Evolutionary conservation across 2,329 filamentous ascomycete genomes (phyloP).

Genomic region (Penicillium digitatum): DNA sequence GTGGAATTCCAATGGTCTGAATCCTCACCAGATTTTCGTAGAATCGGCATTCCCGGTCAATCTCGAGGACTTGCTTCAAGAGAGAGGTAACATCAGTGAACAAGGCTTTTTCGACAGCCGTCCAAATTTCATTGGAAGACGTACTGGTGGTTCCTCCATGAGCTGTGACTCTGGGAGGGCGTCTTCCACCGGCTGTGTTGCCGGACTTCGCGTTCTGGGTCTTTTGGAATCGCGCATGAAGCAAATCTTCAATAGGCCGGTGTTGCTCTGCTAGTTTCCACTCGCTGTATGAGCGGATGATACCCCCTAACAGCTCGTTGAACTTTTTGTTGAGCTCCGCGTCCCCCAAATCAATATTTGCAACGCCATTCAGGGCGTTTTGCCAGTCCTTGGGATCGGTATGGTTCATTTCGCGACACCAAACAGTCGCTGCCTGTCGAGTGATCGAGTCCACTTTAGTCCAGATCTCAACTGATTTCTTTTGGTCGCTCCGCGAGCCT

Average conservation of each 20-base stretch:
- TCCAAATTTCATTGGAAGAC: not conserved
- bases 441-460: not conserved
- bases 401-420: not conserved
- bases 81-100: slow-evolving; percentile 14
- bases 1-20: slow-evolving; percentile 11
- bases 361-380: not conserved
- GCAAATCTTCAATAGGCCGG: not conserved
- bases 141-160: not conserved
- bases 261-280: not conserved
- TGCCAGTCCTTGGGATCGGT: not conserved
- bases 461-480: not conserved
- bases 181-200: not conserved
- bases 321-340: not conserved
- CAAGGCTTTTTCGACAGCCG: not conserved
- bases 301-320: not conserved
- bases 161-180: not conserved
- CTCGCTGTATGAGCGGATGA: not conserved
- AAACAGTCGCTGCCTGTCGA: not conserved
- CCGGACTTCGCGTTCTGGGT: not conserved
- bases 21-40: slow-evolving; percentile 19
- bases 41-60: slow-evolving; percentile 23
- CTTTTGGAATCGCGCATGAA: not conserved
- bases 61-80: slow-evolving; percentile 22
- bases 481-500: not conserved
- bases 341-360: not conserved